Base-by-base conservation (phyloP, 2,329 filamentous ascomycete species). In the Pestalotiopsis fici region DNA sequence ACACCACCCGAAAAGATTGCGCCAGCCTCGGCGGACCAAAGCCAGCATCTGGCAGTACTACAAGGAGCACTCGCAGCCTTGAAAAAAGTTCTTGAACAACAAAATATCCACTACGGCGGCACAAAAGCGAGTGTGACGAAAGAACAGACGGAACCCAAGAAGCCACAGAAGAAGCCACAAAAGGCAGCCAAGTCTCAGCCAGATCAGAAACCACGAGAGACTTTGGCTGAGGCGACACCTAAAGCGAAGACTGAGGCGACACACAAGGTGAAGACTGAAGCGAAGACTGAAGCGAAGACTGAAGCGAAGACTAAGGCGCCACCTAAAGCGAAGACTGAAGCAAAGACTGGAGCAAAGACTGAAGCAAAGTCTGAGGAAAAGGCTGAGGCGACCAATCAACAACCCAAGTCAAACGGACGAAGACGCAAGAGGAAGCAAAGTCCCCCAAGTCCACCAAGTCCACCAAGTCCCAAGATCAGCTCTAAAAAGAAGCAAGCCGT, bases 21-120 rank as follows among this genome's bases (percentile, higher is more conserved):
- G 64, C 67, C 65, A 67, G 59, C 54, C 25, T 43, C 67, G 18
- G 71, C 61, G 7, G 71, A 74, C 64, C 64, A 65, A 35, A 35
- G 67, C 56, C 73, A 74, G 55, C 75, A 81, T 65, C 70, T 78
- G 59, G 71, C 78, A 28, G 73, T 78, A 2, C 71, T 83, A 11
- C 69, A 77, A 54, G 80, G 78, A 18, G 80, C 81, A 15, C 71
- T 83, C 63, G 69, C 73, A 15, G 75, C 80, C 3, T 69, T 83
- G 63, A 79, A 79, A 69, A 78, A 75, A 50, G 81, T 82, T 27
- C 75, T 83, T 39, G 70, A 70, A 37, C 71, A 71, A 11, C 77
- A 78, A 71, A 77, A 75, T 39, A 75, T 76, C 59, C 71, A 73
- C 47, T 70, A 77, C 5, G 70, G 70, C 15, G 55, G 27, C 12